A percentile compares a stretch with the other conserved stretches of the same genome.
Evolutionary conservation across 73 alveolate species (phyloP).

Genomic region (Paramecium pentaurelia): DNA sequence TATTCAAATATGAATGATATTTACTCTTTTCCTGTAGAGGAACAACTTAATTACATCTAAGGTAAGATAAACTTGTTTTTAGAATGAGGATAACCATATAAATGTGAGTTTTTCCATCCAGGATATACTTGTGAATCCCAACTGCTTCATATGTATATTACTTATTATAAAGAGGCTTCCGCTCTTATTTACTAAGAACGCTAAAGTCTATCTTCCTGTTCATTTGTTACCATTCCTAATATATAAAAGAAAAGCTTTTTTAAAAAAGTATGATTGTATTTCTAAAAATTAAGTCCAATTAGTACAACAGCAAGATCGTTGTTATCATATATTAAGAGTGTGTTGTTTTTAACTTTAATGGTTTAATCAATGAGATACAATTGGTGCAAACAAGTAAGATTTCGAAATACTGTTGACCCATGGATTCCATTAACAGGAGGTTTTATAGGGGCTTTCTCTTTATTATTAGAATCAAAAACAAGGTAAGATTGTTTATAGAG

Average conservation of each 20-base stretch:
- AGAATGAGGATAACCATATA: not conserved
- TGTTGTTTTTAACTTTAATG: not conserved
- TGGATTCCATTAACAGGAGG: constrained; percentile 6
- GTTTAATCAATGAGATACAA: not conserved
- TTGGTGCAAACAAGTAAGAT: not conserved
- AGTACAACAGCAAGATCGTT: not conserved
- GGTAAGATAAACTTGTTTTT: not conserved
- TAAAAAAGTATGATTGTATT: not conserved
- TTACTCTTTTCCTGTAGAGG: not conserved
- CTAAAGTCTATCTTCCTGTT: constrained; percentile 37
- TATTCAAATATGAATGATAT: not conserved
- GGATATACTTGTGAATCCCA: not conserved
- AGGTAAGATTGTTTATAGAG: not conserved
- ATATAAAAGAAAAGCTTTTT: not conserved
- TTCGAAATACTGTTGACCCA: not conserved
- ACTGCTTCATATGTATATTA: not conserved
- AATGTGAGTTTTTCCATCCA: not conserved
- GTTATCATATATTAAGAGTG: not conserved
- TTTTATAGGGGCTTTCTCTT: not conserved
- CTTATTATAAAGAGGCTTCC: not conserved
- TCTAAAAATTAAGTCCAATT: not conserved
- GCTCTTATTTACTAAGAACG: not conserved
- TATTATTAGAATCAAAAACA: constrained; percentile 1
- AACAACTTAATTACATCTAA: not conserved
- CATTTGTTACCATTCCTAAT: constrained; percentile 4